Conservation (phyloP, 2,329 filamentous ascomycete species). For the Fusarium sp. region DNA sequence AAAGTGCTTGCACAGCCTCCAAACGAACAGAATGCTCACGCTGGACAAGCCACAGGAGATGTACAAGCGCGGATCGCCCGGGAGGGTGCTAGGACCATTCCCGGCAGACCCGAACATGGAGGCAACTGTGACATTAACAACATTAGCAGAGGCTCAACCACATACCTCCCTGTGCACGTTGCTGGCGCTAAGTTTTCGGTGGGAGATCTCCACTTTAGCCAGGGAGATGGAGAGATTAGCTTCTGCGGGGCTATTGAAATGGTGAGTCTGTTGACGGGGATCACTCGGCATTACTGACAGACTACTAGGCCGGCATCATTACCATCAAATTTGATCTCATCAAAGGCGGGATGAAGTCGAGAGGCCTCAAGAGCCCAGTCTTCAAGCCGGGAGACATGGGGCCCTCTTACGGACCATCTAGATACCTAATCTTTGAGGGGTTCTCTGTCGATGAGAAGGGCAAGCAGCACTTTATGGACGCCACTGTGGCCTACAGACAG, state of each 20-base stretch:
- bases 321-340: constrained; percentile 92
- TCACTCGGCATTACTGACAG: background rate
- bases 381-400: constrained; percentile 80
- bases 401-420: constrained; percentile 28
- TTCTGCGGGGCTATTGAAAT: constrained; percentile 95
- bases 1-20: constrained; percentile 81
- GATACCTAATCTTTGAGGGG: constrained; percentile 68
- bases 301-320: constrained; percentile 77
- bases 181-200: constrained; percentile 90
- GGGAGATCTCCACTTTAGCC: constrained; percentile 89
- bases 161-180: constrained; percentile 91
- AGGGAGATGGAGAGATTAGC: constrained; percentile 92
- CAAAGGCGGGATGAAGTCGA: constrained; percentile 81
- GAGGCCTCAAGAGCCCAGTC: constrained; percentile 87
- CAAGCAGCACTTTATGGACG: constrained; percentile 91
- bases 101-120: constrained; percentile 87
- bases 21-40: constrained; percentile 79
- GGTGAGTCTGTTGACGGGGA: constrained; percentile 50
- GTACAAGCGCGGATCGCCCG: constrained; percentile 77
- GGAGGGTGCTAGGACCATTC: constrained; percentile 89
- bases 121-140: constrained; percentile 96
- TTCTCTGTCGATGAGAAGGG: constrained; percentile 92
- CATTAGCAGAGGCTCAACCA: constrained; percentile 82
- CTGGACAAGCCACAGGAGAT: constrained; percentile 73
- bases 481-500: constrained; percentile 89